Percentiles rank a stretch among this genome's conserved stretches.
phyloP scores from a whole-genome alignment of 2,329 filamentous ascomycete genomes.

The Teratosphaeria destructans region DNA sequence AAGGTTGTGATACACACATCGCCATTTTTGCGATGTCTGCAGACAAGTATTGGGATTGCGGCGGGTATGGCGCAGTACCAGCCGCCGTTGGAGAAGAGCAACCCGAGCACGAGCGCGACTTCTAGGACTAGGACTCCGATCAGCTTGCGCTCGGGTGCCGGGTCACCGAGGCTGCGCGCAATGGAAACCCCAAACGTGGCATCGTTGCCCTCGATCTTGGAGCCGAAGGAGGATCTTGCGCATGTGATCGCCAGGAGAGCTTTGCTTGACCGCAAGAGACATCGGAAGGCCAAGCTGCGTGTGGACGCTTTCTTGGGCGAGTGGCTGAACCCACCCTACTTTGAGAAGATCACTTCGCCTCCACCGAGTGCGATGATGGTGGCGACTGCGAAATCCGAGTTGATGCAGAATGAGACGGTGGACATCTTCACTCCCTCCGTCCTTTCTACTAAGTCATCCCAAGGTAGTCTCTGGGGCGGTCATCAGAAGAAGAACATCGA shows the following conservation, averaged over 20 bases:
- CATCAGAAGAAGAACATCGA: constrained; percentile 14
- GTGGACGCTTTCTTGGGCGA: constrained; percentile 90
- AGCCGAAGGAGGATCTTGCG: constrained; percentile 29
- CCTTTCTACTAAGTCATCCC: constrained; percentile 25
- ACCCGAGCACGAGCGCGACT: constrained; percentile 15
- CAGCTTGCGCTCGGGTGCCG: constrained; percentile 20
- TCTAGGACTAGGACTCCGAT: constrained; percentile 17
- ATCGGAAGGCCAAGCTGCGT: constrained; percentile 53
- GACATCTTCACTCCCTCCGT: constrained; percentile 31
- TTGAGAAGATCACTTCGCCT: constrained; percentile 81
- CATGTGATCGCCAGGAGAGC: constrained; percentile 25
- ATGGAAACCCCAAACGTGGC: constrained; percentile 18
- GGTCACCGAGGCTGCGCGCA: constrained; percentile 21
- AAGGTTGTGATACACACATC: constrained; percentile 83
- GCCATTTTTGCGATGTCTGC: constrained; percentile 86
- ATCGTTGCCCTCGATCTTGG: constrained; percentile 23
- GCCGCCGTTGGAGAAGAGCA: constrained; percentile 23
- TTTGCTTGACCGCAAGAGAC: constrained; percentile 24
- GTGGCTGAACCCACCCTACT: constrained; percentile 91
- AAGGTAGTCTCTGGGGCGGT: constrained; percentile 38
- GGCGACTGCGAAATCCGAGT: constrained; percentile 74
- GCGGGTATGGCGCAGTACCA: constrained; percentile 68
- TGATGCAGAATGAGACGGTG: constrained; percentile 64
- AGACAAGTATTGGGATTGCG: constrained; percentile 81
- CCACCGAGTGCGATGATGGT: constrained; percentile 81